Conservation (phyloP, 2,329 filamentous ascomycete species). For the Penicillium expansum region DNA sequence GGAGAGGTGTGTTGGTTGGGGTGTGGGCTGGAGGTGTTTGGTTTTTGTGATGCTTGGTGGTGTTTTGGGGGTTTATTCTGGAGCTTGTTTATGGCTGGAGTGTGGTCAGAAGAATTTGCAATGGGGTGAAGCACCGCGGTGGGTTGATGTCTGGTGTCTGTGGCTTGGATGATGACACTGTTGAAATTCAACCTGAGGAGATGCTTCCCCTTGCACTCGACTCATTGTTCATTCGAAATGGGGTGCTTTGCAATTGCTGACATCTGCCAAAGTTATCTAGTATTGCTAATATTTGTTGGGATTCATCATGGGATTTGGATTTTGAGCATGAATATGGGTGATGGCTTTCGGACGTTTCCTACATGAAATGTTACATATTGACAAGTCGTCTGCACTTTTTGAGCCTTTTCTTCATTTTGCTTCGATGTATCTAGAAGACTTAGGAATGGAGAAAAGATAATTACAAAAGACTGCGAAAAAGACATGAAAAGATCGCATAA, state of each 20-base stretch:
- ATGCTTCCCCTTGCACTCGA: conserved; percentile 4
- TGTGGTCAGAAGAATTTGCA: conserved; percentile 7
- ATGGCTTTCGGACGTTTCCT: too few species aligned
- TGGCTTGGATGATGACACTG: conserved; percentile 39
- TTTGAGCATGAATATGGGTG: background rate
- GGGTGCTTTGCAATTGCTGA: background rate
- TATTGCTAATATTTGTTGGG: too few species aligned
- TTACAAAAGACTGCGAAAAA: too few species aligned
- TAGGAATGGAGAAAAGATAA: too few species aligned
- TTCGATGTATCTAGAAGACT: too few species aligned
- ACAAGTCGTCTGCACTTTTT: too few species aligned
- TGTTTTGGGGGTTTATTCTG: background rate
- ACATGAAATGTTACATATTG: background rate
- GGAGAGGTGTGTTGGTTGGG: conserved; percentile 1
- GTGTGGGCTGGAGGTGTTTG: conserved; percentile 9
- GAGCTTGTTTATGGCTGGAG: conserved; percentile 3
- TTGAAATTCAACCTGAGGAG: conserved; percentile 49
- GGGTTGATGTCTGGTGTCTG: conserved; percentile 19
- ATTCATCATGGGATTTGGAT: background rate
- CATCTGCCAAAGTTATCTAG: background rate
- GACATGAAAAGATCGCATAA: background rate
- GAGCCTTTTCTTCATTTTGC: too few species aligned
- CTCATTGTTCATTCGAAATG: background rate
- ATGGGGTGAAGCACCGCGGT: conserved; percentile 31
- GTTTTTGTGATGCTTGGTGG: conserved; percentile 1